These are phyloP conservation scores for Oxalis stricta DNA, from an alignment of 441 rosid genomes.

Conservation along the genomic window DNA sequence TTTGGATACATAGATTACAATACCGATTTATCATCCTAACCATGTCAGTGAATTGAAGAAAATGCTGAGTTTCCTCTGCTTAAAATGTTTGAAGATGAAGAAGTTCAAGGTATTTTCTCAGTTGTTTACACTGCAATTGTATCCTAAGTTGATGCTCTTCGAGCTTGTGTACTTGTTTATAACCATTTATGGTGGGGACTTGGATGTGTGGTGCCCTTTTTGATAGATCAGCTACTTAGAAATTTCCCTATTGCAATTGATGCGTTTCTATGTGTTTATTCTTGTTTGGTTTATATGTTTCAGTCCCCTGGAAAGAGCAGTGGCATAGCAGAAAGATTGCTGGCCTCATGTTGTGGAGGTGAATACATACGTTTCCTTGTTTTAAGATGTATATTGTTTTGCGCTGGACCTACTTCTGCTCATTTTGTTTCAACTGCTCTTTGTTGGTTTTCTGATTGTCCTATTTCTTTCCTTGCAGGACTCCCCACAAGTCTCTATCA, in stretches of 20 bases:
- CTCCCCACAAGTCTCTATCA: constrained; percentile 47
- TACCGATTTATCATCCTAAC: constrained; percentile 82
- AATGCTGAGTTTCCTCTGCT: constrained; percentile 66
- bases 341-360: constrained; percentile 85
- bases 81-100: constrained; percentile 79
- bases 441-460: constrained; percentile 7
- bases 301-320: constrained; percentile 41
- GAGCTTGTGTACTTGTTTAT: too few species aligned
- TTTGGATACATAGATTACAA: constrained; percentile 86
- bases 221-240: too few species aligned
- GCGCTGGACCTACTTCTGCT: not conserved
- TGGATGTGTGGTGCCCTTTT: too few species aligned
- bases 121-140: too few species aligned
- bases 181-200: too few species aligned
- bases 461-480: constrained; percentile 33
- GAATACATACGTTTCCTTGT: constrained; percentile 6
- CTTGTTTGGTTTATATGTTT: constrained; percentile 14
- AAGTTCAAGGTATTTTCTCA: constrained; percentile 36
- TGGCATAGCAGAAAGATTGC: constrained; percentile 57
- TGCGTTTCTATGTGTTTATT: constrained; percentile 10
- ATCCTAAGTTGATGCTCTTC: too few species aligned
- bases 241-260: too few species aligned
- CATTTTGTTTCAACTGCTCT: not conserved
- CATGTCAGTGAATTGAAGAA: constrained; percentile 67
- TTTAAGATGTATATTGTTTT: not conserved